These are phyloP conservation scores for Rhizopogon sp. DNA, from an alignment of 768 basidiomycete species.

Conservation along the genomic window DNA sequence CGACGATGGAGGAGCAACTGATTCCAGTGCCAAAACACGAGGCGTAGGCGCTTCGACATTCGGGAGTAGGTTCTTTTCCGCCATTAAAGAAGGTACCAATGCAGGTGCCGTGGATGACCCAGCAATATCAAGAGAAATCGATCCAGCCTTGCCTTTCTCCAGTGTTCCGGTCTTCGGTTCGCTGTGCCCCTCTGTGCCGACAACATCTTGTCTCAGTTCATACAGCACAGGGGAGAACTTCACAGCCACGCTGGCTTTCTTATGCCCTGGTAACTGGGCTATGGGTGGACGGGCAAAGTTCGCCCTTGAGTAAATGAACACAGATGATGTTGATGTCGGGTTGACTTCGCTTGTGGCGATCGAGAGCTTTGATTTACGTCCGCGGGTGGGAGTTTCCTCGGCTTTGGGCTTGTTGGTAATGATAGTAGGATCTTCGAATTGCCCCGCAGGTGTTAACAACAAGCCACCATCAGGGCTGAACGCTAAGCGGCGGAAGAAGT, in stretches of 20 bases:
- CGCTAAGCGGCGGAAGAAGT: slow-evolving; percentile 91
- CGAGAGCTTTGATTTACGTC: slow-evolving; percentile 51
- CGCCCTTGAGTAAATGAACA: slow-evolving; percentile 94
- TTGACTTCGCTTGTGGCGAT: slow-evolving; percentile 28
- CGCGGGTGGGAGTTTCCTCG: slow-evolving; percentile 44
- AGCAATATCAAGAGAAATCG: slow-evolving; percentile 55
- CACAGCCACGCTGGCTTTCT: slow-evolving; percentile 92
- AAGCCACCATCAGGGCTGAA: slow-evolving; percentile 96
- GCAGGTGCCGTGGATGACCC: slow-evolving; percentile 22
- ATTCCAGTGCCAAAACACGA: not conserved
- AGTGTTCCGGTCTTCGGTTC: slow-evolving; percentile 57
- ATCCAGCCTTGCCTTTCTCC: slow-evolving; percentile 61
- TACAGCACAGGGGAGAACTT: slow-evolving; percentile 91
- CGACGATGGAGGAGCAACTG: slow-evolving; percentile 4
- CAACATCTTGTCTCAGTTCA: slow-evolving; percentile 69
- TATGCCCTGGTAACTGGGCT: slow-evolving; percentile 93
- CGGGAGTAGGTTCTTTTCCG: not conserved
- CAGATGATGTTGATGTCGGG: slow-evolving; percentile 48
- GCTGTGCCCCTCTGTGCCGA: slow-evolving; percentile 24
- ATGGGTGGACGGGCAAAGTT: slow-evolving; percentile 92
- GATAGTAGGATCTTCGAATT: slow-evolving; percentile 89
- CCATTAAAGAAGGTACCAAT: slow-evolving; percentile 2
- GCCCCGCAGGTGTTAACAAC: slow-evolving; percentile 92
- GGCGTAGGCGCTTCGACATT: slow-evolving; percentile 2
- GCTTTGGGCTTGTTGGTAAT: slow-evolving; percentile 24